These are phyloP conservation scores for Backusella luteola DNA, from an alignment of 192 early-diverging fungal genomes.

Conservation along the genomic window DNA sequence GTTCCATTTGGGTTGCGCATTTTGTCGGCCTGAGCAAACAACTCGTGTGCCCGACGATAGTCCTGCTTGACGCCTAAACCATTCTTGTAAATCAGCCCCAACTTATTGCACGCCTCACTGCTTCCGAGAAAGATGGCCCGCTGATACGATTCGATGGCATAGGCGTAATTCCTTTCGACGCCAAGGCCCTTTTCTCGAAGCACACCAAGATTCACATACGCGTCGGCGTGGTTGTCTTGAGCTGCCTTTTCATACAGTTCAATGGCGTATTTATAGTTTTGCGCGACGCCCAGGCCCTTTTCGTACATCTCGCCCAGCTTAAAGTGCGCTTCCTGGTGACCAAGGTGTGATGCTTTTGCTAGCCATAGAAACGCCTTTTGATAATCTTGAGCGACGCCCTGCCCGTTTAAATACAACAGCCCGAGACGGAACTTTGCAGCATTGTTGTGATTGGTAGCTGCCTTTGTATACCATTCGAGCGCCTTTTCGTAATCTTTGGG, in stretches of 20 bases:
- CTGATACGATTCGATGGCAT: neutral
- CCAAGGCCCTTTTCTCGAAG: neutral
- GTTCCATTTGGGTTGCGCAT: conserved; percentile 6
- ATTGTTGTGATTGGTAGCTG: neutral
- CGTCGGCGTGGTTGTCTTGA: neutral
- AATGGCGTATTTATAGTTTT: neutral
- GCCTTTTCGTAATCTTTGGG: neutral
- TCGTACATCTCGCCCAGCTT: neutral
- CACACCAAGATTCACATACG: neutral
- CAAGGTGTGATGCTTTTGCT: neutral
- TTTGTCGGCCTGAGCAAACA: conserved; percentile 1
- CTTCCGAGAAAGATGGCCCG: neutral
- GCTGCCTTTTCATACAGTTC: neutral
- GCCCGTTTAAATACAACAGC: conserved; percentile 23
- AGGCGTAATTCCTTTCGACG: neutral
- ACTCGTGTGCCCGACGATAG: neutral
- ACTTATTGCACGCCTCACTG: neutral
- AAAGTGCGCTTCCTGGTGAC: neutral
- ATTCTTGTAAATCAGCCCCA: neutral
- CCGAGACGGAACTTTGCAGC: conserved; percentile 9
- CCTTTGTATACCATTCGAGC: neutral
- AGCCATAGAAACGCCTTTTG: conserved; percentile 26
- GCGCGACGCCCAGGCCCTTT: neutral
- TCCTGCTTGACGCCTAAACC: neutral
- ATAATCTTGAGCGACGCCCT: conserved; percentile 5